Evolutionary conservation across 2,329 filamentous ascomycete genomes (phyloP), one percentile per base, ranked within the genome.

Genomic region (Aspergillus tamarii): DNA sequence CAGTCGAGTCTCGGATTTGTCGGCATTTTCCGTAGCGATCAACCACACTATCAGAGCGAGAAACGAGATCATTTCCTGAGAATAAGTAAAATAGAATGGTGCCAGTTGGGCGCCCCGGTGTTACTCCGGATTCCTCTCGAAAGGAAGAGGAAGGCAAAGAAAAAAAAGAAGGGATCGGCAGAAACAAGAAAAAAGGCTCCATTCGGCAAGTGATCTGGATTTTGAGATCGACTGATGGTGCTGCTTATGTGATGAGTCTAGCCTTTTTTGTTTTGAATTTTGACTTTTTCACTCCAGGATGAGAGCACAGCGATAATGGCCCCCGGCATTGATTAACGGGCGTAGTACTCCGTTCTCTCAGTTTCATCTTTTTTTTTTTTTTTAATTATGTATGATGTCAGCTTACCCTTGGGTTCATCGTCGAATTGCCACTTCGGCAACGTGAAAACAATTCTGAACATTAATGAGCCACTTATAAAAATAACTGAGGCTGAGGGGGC

Each of bases 1-100:
- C 26, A 30, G 52, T 23, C 14, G 6, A 12, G 48, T 52, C 48
- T 52, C 48, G 28, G 48, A 19, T 26, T 52, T 34, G 48, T 52
- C 48, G 48, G 48, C 48, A 52, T 52, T 52, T 52, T 52, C 48
- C 48, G 48, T 52, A 52, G 28, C 12, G 48, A 32, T 32, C 28
- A 16, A 52, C 39, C 39, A 3, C 39, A n/a, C 39, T 41, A 41
- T 41, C 39, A 41, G 9, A 8, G 19, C 7, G 5, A 8, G 39
- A 41, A 41, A 41, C 34, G 30, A 11, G 48, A 52, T 34, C 19
- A 28, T 21, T 41, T 41, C 16, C 2, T 52, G 2, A 23, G 21
- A 45, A 14, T 9, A 6, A 21, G 19, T 6, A 19, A 30, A 48
- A 26, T 48, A 5, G 28, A 23, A 28, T 48, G 34, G 34, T 16